Conservation (phyloP, 208 protist species). For the Leishmania amazonensis region DNA sequence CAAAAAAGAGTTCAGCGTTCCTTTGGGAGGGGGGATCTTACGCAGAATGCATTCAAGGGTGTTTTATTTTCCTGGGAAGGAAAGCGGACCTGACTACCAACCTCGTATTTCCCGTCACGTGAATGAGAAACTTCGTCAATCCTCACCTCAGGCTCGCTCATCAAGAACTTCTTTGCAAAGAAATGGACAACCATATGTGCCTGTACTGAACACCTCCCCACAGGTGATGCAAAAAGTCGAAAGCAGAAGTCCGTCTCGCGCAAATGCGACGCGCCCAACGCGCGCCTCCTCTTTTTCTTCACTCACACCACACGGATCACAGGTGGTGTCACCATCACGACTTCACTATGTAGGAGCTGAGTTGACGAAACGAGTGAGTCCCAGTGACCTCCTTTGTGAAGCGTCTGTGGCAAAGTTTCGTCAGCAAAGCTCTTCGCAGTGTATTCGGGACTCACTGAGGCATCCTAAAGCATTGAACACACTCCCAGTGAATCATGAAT, state of each 20-base stretch:
- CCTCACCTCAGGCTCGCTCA: background rate
- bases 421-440: background rate
- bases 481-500: background rate
- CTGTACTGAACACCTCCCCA: background rate
- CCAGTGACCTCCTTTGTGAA: background rate
- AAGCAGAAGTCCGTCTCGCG: background rate
- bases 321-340: conserved; percentile 4
- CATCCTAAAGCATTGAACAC: background rate
- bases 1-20: background rate
- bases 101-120: background rate
- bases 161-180: background rate
- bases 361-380: background rate
- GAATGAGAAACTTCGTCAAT: background rate
- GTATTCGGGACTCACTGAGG: background rate
- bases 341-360: conserved; percentile 10
- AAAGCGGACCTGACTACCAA: background rate
- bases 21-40: background rate
- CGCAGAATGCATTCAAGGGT: background rate
- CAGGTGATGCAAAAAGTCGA: background rate
- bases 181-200: background rate
- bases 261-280: background rate
- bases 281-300: background rate
- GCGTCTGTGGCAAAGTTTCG: background rate
- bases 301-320: background rate
- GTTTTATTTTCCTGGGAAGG: background rate